Percentiles rank a stretch among this genome's conserved stretches.
Conservation (phyloP, 2,329 filamentous ascomycete genomes). For the Amauroascus verrucosus region DNA sequence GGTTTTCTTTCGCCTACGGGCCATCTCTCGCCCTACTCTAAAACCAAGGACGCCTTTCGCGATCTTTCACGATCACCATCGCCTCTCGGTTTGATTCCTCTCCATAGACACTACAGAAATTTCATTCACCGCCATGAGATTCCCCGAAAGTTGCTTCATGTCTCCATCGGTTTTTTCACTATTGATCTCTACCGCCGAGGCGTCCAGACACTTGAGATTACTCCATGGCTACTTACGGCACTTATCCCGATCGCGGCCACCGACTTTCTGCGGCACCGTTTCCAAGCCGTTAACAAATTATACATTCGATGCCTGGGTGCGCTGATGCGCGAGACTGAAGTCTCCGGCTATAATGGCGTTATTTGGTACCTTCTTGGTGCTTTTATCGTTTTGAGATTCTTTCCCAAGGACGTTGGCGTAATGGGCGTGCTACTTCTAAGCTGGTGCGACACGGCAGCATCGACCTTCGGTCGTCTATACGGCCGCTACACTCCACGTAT, state of each 20-base stretch:
- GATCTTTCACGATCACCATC: constrained; percentile 86
- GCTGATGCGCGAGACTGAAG: constrained; percentile 95
- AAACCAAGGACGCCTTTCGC: constrained; percentile 61
- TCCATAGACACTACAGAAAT: constrained; percentile 80
- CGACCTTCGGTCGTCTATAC: constrained; percentile 82
- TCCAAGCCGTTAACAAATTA: constrained; percentile 67
- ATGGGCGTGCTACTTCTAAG: constrained; percentile 82
- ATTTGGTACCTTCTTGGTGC: constrained; percentile 92
- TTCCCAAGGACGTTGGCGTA: constrained; percentile 86
- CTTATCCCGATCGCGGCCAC: constrained; percentile 74
- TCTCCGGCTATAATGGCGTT: constrained; percentile 87
- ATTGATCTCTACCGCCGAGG: constrained; percentile 75
- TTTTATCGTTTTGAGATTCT: constrained; percentile 73
- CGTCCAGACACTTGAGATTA: constrained; percentile 64
- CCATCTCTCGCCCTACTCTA: constrained; percentile 54
- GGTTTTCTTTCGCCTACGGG: constrained; percentile 46
- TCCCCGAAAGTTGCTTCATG: constrained; percentile 82
- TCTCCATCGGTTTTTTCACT: constrained; percentile 92
- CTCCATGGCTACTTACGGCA: constrained; percentile 69
- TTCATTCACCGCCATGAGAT: constrained; percentile 97
- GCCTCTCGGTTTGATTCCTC: constrained; percentile 85
- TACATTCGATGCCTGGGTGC: constrained; percentile 80
- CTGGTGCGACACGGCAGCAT: constrained; percentile 97
- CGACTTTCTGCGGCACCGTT: constrained; percentile 76
- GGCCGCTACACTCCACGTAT: constrained; percentile 81